These are phyloP conservation scores for Spergularia bocconei DNA, from an alignment of 148 eudicot genomes.

Conservation along the genomic window DNA sequence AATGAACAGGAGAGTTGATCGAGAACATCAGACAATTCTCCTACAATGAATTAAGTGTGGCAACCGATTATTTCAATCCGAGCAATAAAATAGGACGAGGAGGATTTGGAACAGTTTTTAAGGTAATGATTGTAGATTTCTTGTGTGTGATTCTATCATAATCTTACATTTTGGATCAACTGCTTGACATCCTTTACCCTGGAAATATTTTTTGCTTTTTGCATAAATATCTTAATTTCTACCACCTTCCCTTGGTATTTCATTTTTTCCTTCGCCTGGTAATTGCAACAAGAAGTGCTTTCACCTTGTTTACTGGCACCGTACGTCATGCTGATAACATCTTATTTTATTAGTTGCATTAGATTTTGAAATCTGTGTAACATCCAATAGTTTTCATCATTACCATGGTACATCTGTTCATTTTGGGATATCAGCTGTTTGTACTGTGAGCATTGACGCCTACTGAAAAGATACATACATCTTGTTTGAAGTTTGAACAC, in stretches of 20 bases:
- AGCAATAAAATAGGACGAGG: conserved; percentile 78
- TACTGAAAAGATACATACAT: background rate
- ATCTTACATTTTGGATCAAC: background rate
- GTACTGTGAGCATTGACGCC: too few relatives aligned
- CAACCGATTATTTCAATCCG: conserved; percentile 56
- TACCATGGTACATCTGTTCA: background rate
- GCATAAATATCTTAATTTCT: background rate
- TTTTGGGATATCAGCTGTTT: too few relatives aligned
- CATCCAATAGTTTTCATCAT: background rate
- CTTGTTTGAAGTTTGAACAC: background rate
- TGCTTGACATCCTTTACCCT: background rate
- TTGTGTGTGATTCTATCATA: background rate
- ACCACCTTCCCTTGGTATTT: too few relatives aligned
- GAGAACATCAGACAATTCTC: conserved; percentile 53
- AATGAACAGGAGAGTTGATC: conserved; percentile 43
- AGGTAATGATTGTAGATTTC: conserved; percentile 40
- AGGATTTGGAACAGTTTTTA: conserved; percentile 86
- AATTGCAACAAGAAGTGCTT: background rate
- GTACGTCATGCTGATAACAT: background rate
- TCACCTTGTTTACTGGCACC: background rate
- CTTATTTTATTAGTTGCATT: background rate
- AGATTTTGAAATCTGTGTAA: background rate
- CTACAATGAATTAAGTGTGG: conserved; percentile 56
- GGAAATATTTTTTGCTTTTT: background rate
- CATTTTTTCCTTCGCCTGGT: background rate